Conservation (phyloP, 768 basidiomycete genomes). For the Macrocybe gigantea region DNA sequence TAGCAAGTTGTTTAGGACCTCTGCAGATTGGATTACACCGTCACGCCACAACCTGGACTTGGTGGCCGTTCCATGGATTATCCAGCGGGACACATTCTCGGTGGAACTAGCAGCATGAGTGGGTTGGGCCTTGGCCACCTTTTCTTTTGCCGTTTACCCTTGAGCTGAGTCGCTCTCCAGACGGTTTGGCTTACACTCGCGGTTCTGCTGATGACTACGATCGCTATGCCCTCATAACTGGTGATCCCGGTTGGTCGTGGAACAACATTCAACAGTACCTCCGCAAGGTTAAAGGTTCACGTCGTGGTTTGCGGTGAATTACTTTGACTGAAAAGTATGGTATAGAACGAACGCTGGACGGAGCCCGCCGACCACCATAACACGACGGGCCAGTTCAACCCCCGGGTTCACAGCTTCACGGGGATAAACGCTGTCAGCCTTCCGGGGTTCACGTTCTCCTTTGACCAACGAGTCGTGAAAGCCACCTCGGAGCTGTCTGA, state of each 20-base stretch:
- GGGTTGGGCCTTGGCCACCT: neutral
- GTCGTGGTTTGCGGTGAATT: neutral
- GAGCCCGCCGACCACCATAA: constrained; percentile 24
- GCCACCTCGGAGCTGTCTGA: constrained; percentile 18
- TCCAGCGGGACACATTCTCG: constrained; percentile 13
- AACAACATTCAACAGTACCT: constrained; percentile 21
- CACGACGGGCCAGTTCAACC: constrained; percentile 23
- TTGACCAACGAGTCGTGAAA: constrained; percentile 21
- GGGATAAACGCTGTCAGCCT: constrained; percentile 24
- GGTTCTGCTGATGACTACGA: constrained; percentile 28
- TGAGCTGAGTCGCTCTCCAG: neutral
- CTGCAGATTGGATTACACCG: constrained; percentile 16
- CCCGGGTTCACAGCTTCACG: constrained; percentile 20
- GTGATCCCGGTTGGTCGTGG: constrained; percentile 27
- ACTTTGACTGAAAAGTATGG: neutral
- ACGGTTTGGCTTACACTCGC: constrained; percentile 20
- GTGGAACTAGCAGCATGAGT: constrained; percentile 14
- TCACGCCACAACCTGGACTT: constrained; percentile 7
- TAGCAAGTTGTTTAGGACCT: constrained; percentile 8
- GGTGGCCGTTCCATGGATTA: constrained; percentile 9
- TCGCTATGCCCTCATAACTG: constrained; percentile 21
- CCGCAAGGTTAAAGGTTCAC: constrained; percentile 10
- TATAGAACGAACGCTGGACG: constrained; percentile 20
- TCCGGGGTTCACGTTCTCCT: constrained; percentile 16
- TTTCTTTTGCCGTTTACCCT: neutral